Base-by-base conservation (phyloP, 108 stramenopile genomes). In the Cyclotella kingstonii region DNA sequence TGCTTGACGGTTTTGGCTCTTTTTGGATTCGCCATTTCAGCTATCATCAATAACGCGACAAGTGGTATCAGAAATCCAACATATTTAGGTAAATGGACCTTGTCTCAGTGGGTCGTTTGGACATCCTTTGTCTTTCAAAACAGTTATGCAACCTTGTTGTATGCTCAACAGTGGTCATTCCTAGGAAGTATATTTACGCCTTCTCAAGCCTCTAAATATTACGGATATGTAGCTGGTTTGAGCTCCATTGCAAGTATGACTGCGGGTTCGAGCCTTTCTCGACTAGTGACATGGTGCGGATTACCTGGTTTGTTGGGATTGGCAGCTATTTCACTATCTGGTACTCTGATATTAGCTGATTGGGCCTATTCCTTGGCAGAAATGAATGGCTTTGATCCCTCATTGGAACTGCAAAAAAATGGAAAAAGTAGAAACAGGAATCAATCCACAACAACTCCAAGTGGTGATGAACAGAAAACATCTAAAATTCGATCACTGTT, bases 91-190 rank as follows among this genome's bases (percentile, higher is more conserved):
- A 29, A 50, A 29, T 63, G 66, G 41, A 71, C 50, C 19, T 21
- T 60, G 18, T 71, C 83, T 14, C 85, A 74, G 23, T 54, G 75
- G 21, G 57, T 77, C 28, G 79, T 86, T 28, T 78, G 82, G 43
- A 70, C 77, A 4, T 70, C 87, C 1, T 88, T 86, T 61, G 62
- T 91, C 3, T 91, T 91, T 54, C 85, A 87, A 15, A 87, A 91
- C 43, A 77, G 81, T 25, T 91, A 91, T 54, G 90, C 86, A 14
- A 85, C 86, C 34, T 66, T 91, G 15, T 56, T 91, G 33, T 86
- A 85, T 25, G 75, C 72, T n/a, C 90, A 91, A 56, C 84, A 83
- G 49, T 91, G 90, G 90, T 84, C 82, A 4, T 91, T 88, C 59
- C 80, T 91, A 69, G 82, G 84, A 17, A 80, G 78, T 31, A 80